phyloP scores from a whole-genome alignment of 179 eudicot species.

The Camellia oleifera region DNA sequence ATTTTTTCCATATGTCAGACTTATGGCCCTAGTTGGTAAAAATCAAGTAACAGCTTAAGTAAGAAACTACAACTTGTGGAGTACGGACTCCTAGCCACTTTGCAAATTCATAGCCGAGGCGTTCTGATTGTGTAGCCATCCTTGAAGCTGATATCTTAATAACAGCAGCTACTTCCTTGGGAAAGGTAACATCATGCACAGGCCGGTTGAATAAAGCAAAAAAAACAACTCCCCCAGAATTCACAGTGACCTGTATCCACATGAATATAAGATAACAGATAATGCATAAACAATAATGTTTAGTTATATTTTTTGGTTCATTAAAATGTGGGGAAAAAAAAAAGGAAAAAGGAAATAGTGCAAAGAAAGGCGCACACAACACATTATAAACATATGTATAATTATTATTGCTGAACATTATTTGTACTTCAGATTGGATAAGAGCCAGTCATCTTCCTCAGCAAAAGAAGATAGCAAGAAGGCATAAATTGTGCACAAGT shows the following conservation, averaged over 20 bases:
- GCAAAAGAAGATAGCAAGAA: background rate
- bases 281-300: background rate
- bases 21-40: background rate
- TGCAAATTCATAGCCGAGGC: slow-evolving; percentile 97
- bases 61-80: slow-evolving; percentile 69
- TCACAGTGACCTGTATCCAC: slow-evolving; percentile 79
- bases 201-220: slow-evolving; percentile 80
- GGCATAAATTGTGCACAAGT: background rate
- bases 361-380: slow-evolving; percentile 7
- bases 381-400: background rate
- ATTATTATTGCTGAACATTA: background rate
- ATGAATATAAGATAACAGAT: slow-evolving; percentile 8
- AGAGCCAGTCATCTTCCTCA: background rate
- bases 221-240: slow-evolving; percentile 99
- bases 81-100: slow-evolving; percentile 93
- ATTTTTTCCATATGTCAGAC: slow-evolving; percentile 2
- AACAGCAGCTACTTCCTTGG: slow-evolving; percentile 90
- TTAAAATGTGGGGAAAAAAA: background rate
- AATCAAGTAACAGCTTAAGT: slow-evolving; percentile 17
- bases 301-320: background rate
- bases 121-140: slow-evolving; percentile 98
- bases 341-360: background rate
- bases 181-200: slow-evolving; percentile 42
- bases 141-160: slow-evolving; percentile 95
- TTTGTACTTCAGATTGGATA: background rate